Conservation (phyloP, 169 alveolate species). For the Plasmodium knowlesi region DNA sequence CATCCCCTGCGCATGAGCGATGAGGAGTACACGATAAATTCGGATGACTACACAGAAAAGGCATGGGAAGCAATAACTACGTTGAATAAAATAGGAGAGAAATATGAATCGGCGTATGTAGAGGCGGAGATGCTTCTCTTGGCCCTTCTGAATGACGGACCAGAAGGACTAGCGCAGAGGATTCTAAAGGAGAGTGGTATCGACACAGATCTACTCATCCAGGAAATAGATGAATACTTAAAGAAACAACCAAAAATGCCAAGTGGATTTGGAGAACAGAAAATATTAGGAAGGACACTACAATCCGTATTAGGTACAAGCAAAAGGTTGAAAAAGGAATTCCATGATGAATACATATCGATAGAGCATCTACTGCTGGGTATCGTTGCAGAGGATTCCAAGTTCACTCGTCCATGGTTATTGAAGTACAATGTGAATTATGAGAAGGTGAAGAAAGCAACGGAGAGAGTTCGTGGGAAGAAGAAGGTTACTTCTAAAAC, state of each 20-base stretch:
- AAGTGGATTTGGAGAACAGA: constrained; percentile 90
- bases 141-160: constrained; percentile 82
- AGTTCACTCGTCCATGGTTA: constrained; percentile 88
- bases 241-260: constrained; percentile 87
- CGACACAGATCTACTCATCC: constrained; percentile 81
- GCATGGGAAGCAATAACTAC: constrained; percentile 91
- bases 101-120: constrained; percentile 86
- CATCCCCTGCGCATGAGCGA: constrained; percentile 52
- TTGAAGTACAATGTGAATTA: constrained; percentile 81
- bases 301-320: constrained; percentile 86
- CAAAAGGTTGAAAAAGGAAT: constrained; percentile 85
- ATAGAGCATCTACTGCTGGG: constrained; percentile 88
- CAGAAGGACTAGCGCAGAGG: constrained; percentile 84
- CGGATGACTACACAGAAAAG: constrained; percentile 90
- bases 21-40: constrained; percentile 86
- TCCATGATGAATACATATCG: constrained; percentile 87
- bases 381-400: constrained; percentile 89
- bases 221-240: constrained; percentile 86
- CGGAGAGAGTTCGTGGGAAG: constrained; percentile 87
- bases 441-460: constrained; percentile 88
- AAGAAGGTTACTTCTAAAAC: constrained; percentile 88
- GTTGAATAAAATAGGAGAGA: constrained; percentile 84
- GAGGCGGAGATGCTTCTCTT: constrained; percentile 89
- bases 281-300: constrained; percentile 88
- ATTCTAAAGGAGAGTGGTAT: constrained; percentile 82